Conservation (phyloP, 208 protist genomes). For the Leishmania tarentolae region DNA sequence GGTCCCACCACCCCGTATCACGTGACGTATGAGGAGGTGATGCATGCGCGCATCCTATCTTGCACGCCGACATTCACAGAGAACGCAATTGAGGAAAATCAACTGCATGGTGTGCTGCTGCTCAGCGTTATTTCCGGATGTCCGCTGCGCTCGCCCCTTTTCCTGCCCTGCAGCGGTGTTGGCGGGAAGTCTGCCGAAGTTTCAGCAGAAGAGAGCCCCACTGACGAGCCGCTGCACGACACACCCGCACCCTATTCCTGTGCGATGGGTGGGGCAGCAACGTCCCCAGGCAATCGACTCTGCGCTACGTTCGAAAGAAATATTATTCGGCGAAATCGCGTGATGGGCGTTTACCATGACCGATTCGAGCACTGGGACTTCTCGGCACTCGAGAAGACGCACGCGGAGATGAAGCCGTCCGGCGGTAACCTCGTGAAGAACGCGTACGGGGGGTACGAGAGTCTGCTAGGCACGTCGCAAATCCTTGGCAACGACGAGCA, state of each 20-base stretch:
- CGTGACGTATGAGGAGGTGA: slow-evolving; percentile 44
- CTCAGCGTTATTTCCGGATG: slow-evolving; percentile 56
- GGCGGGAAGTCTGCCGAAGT: slow-evolving; percentile 6
- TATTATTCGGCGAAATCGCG: slow-evolving; percentile 65
- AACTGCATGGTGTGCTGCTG: slow-evolving; percentile 77
- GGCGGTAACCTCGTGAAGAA: slow-evolving; percentile 36
- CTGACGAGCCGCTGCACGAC: slow-evolving; percentile 22
- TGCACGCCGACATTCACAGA: slow-evolving; percentile 55
- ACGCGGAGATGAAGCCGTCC: slow-evolving; percentile 22
- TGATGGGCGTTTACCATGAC: slow-evolving; percentile 87
- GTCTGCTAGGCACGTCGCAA: slow-evolving; percentile 59
- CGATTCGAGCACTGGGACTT: slow-evolving; percentile 72
- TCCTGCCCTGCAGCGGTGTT: slow-evolving; percentile 9
- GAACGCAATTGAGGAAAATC: slow-evolving; percentile 77
- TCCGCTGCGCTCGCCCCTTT: slow-evolving; percentile 42
- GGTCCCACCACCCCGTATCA: slow-evolving; percentile 51
- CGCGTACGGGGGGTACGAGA: slow-evolving; percentile 60
- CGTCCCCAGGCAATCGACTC: slow-evolving; percentile 30
- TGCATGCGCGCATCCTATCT: slow-evolving; percentile 39
- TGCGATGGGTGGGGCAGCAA: slow-evolving; percentile 8
- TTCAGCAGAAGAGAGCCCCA: not conserved
- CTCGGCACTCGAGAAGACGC: slow-evolving; percentile 23
- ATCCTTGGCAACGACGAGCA: slow-evolving; percentile 46
- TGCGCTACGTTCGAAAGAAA: slow-evolving; percentile 69
- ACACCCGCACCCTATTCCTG: slow-evolving; percentile 12